Evolutionary conservation across 2,329 filamentous ascomycete genomes (phyloP).

Genomic region (Xylaria sp.): DNA sequence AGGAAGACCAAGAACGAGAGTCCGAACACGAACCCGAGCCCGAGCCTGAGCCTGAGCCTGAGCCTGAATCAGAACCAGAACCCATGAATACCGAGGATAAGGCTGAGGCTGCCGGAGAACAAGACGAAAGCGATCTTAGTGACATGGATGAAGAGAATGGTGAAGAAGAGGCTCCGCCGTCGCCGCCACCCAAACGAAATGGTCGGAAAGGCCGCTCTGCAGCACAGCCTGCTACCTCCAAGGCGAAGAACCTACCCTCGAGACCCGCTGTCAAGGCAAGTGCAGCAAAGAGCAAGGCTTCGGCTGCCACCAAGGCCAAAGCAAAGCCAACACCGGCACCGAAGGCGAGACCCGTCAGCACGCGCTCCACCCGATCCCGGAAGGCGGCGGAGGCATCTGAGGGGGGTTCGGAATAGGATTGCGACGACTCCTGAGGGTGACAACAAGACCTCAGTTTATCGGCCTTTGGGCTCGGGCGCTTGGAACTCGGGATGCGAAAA

Average conservation of each 20-base stretch:
- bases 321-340: conserved; percentile 28
- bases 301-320: conserved; percentile 23
- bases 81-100: conserved; percentile 26
- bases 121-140: conserved; percentile 27
- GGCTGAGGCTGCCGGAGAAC: conserved; percentile 12
- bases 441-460: too few relatives aligned
- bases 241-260: conserved; percentile 30
- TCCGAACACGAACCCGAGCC: background rate
- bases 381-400: conserved; percentile 16
- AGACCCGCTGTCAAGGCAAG: conserved; percentile 32
- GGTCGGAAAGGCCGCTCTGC: conserved; percentile 32
- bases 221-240: conserved; percentile 18
- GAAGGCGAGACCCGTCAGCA: conserved; percentile 24
- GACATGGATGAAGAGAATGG: conserved; percentile 29
- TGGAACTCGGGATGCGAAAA: too few relatives aligned
- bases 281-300: conserved; percentile 28
- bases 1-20: too few relatives aligned
- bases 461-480: too few relatives aligned
- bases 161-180: conserved; percentile 24
- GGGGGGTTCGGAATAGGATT: conserved; percentile 23
- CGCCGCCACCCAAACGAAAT: conserved; percentile 28
- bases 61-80: conserved; percentile 25
- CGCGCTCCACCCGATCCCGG: conserved; percentile 35
- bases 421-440: background rate
- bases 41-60: background rate